phyloP scores from a whole-genome alignment of 768 basidiomycete species.

The Boletus pseudopeckii region DNA sequence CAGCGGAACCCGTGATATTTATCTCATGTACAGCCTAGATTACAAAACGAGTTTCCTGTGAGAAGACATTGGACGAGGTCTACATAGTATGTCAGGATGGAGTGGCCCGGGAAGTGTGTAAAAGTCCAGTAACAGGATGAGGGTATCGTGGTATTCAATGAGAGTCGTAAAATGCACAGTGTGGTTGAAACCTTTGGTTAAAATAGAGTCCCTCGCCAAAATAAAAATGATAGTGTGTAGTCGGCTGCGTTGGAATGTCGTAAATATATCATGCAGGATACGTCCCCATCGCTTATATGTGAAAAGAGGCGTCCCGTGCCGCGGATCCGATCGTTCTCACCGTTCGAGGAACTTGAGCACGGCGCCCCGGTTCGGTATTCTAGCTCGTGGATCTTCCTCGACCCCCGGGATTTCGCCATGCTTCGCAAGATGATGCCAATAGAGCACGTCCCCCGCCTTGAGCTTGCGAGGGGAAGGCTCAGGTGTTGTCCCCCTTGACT shows the following conservation, averaged over 20 bases:
- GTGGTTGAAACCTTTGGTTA: conserved; percentile 24
- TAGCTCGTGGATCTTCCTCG: conserved; percentile 56
- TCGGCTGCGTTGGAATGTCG: conserved; percentile 23
- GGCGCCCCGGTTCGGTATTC: conserved; percentile 14
- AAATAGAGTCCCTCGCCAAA: conserved; percentile 28
- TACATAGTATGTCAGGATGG: conserved; percentile 19
- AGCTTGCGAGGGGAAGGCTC: conserved; percentile 38
- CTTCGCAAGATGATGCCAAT: conserved; percentile 72
- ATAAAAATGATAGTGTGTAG: conserved; percentile 9
- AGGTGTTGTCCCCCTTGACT: conserved; percentile 9
- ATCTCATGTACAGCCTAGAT: conserved; percentile 12
- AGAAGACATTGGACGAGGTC: conserved; percentile 8
- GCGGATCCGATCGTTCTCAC: conserved; percentile 20
- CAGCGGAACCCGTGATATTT: neutral
- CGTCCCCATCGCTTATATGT: conserved; percentile 10
- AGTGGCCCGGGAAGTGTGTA: conserved; percentile 19
- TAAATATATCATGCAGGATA: conserved; percentile 25
- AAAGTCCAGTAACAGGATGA: conserved; percentile 29
- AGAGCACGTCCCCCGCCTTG: conserved; percentile 59
- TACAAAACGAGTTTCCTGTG: conserved; percentile 20
- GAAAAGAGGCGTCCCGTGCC: conserved; percentile 5
- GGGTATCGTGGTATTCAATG: conserved; percentile 35
- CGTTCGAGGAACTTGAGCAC: conserved; percentile 22
- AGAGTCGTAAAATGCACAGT: conserved; percentile 29
- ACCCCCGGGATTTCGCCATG: conserved; percentile 73